Evolutionary conservation across 352 stramenopile genomes (phyloP), one percentile per base, ranked within the genome.

Genomic region (Phytopythium kandeliae): DNA sequence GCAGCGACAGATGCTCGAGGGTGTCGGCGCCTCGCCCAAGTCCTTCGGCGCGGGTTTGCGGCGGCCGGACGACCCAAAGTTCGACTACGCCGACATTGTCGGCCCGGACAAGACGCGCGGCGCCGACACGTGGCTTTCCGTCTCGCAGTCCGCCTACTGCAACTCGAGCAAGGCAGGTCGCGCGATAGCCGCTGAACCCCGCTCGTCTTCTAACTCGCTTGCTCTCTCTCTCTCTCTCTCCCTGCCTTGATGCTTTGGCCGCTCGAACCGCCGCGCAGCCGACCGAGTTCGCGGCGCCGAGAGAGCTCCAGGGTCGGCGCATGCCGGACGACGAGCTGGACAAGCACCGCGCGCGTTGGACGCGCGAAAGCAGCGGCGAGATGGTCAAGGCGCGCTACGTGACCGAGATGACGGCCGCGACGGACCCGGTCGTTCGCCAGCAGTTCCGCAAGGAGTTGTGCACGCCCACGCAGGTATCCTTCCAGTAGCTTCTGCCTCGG

Each of bases 61-160:
- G 45, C 62, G 64, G 15, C 52, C 49, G 6, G 67, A 81, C 26
- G 79, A 89, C 56, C 65, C 64, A 24, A 80, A 71, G 57, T 90
- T 78, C 63, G 69, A 90, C 62, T 86, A 88, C 62, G 51, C 65
- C 26, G 71, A 89, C 50, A 65, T 89, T 17, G 64, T 91, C 26
- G 69, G 69, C 2, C 61, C 75, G n/a, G 75, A 91, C 64, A 81
- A 77, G 51, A 79, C 75, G 21, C 67, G 67, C 37, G 50, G 48
- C 15, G 59, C 75, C 0, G 37, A 46, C 5, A 86, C 71, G 26
- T 91, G 80, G 77, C 42, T 75, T 25, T 88, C 76, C 9, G 51
- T 88, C 41, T 65, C 72, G 6, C 74, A 85, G 11, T 90, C 76
- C 1, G 57, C 50, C 17, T 69, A 85, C 59, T 71, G 64, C 50